phyloP scores from a whole-genome alignment of 495 filamentous ascomycete species.

The Cetradonia linearis region DNA sequence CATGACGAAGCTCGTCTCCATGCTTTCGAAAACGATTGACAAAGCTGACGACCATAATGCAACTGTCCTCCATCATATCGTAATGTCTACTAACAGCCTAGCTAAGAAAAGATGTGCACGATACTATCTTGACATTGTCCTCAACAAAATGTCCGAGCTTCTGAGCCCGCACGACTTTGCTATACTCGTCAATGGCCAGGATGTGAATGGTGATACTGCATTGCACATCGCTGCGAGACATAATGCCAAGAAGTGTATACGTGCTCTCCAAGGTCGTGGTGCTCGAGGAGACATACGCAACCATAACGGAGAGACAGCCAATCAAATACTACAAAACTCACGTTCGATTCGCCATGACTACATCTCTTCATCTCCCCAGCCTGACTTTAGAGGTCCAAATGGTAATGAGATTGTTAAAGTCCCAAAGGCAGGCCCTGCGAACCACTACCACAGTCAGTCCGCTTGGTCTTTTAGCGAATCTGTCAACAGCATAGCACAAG shows the following conservation, averaged over 20 bases:
- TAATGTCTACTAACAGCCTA: conserved; percentile 66
- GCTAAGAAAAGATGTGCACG: conserved; percentile 72
- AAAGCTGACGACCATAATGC: conserved; percentile 63
- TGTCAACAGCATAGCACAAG: conserved; percentile 17
- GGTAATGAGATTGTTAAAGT: conserved; percentile 5
- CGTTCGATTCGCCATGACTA: conserved; percentile 13
- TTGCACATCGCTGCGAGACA: conserved; percentile 71
- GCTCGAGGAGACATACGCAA: conserved; percentile 72
- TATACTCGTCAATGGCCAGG: conserved; percentile 58
- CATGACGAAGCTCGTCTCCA: conserved; percentile 68
- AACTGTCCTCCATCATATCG: conserved; percentile 88
- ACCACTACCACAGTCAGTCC: conserved; percentile 20
- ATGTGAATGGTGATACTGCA: conserved; percentile 79
- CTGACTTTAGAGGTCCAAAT: conserved; percentile 7
- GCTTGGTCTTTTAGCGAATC: conserved; percentile 23
- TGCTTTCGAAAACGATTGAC: conserved; percentile 66
- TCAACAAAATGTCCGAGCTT: conserved; percentile 68
- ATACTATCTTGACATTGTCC: conserved; percentile 86
- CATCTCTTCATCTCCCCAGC: conserved; percentile 23
- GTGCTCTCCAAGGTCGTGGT: conserved; percentile 59
- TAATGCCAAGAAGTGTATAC: conserved; percentile 62
- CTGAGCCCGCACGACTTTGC: conserved; percentile 58
- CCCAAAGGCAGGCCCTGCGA: conserved; percentile 4
- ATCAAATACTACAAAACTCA: conserved; percentile 50
- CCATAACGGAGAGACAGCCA: conserved; percentile 63